Percentiles rank a stretch among this genome's conserved stretches.
phyloP scores from a whole-genome alignment of 768 basidiomycete genomes.

The Trametes elegans region DNA sequence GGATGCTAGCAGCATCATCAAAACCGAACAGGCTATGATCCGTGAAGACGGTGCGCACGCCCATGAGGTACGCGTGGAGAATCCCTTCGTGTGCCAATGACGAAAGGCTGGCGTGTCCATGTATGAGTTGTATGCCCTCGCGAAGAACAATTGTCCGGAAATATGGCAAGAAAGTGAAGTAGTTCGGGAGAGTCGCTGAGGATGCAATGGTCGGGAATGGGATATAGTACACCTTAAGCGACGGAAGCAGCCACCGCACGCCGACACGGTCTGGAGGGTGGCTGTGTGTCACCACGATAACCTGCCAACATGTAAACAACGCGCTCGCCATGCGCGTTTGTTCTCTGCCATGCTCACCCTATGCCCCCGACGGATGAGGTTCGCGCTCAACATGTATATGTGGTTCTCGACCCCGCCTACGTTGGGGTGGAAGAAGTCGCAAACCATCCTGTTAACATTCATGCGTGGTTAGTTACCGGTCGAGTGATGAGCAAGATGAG shows the following conservation, averaged over 20 bases:
- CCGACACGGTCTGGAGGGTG: conserved; percentile 85
- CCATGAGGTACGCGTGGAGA: conserved; percentile 83
- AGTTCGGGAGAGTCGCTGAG: conserved; percentile 92
- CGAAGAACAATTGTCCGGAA: conserved; percentile 84
- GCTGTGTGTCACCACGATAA: conserved; percentile 93
- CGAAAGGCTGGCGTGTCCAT: conserved; percentile 90
- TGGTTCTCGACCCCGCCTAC: conserved; percentile 97
- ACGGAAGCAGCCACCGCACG: conserved; percentile 83
- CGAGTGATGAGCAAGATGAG: not conserved
- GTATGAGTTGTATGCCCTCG: conserved; percentile 84
- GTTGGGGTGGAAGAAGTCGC: conserved; percentile 93
- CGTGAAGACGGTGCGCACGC: conserved; percentile 89
- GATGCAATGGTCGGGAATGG: conserved; percentile 88
- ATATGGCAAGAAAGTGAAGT: conserved; percentile 89
- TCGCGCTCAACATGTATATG: conserved; percentile 88
- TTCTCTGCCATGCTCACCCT: too few relatives aligned
- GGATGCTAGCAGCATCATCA: conserved; percentile 93
- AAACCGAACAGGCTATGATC: conserved; percentile 97
- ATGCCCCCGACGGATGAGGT: conserved; percentile 80
- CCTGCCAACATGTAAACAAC: conserved; percentile 41
- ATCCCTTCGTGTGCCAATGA: conserved; percentile 92
- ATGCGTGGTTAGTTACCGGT: not conserved
- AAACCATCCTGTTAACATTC: conserved; percentile 69
- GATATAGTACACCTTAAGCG: conserved; percentile 92
- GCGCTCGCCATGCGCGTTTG: not conserved